phyloP scores from a whole-genome alignment of 768 basidiomycete genomes.

The Boletus subparvulus region DNA sequence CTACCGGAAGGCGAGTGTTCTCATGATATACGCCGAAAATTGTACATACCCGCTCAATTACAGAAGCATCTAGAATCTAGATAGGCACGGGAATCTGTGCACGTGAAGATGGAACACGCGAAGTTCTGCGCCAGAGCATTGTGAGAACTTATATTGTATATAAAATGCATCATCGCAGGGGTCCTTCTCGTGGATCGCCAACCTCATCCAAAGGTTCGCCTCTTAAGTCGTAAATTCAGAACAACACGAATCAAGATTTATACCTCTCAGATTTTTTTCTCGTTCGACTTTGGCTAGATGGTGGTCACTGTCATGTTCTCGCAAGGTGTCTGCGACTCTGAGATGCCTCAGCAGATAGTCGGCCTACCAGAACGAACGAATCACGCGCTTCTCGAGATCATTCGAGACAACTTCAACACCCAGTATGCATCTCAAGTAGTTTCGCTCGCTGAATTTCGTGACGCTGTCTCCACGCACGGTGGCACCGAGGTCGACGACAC shows the following conservation, averaged over 20 bases:
- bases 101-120: too few species aligned
- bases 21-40: too few species aligned
- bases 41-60: too few species aligned
- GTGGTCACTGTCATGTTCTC: neutral
- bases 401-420: conserved; percentile 9
- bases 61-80: too few species aligned
- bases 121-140: too few species aligned
- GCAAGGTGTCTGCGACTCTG: neutral
- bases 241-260: neutral
- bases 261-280: neutral
- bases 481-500: conserved; percentile 1
- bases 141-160: too few species aligned
- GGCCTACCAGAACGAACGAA: too few species aligned
- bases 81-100: too few species aligned
- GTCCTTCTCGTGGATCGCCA: too few species aligned
- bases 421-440: conserved; percentile 4
- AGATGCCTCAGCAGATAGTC: neutral
- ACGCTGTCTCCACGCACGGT: neutral
- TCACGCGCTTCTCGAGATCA: neutral
- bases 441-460: conserved; percentile 4
- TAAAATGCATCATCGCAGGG: too few species aligned
- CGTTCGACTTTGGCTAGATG: neutral
- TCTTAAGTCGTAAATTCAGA: neutral
- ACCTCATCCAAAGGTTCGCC: neutral
- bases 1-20: too few species aligned